Evolutionary conservation across 139 green algal genomes (phyloP), one percentile per base, ranked within the genome.

Genomic region (Pseudopediastrum boryanum): DNA sequence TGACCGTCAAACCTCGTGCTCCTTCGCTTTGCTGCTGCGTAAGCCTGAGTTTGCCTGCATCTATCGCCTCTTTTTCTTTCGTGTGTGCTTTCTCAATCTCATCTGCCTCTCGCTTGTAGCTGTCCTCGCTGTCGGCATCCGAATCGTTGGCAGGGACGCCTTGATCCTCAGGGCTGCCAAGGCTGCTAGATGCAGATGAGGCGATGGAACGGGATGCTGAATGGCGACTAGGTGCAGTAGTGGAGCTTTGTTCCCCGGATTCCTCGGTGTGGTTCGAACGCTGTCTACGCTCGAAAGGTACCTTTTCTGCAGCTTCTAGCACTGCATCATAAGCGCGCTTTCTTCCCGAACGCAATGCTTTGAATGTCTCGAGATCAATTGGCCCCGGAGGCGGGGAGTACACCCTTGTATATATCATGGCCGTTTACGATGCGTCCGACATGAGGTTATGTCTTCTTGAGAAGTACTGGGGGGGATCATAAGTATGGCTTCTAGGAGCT

Each of bases 391-490:
- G 29, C 50, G 69, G 48, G 51, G 65, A 19, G 70, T n/a, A n/a
- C n/a, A n/a, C n/a, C n/a, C n/a, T n/a, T 33, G 70, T 67, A 27
- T 52, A 67, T 51, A 36, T 77, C 2, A 52, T 77, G 51, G 62
- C 29, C 12, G 62, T 23, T 35, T 5, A 50, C 19, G 31, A 48
- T 5, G 62, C 44, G 13, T 70, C 21, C 62, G 29, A 21, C 62
- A 42, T 74, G 65, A 65, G 54, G 33, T n/a, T 65, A n/a, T n/a
- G n/a, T n/a, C n/a, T n/a, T n/a, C n/a, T n/a, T n/a, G n/a, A n/a
- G n/a, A n/a, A n/a, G n/a, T n/a, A n/a, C n/a, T n/a, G n/a, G n/a
- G n/a, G n/a, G n/a, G n/a, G n/a, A n/a, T n/a, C n/a, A n/a, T n/a
- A n/a, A n/a, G n/a, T n/a, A n/a, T n/a, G n/a, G n/a, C n/a, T n/a